These are phyloP conservation scores for Taiozyma sp. DNA, from an alignment of 1,139 yeast genomes.

Conservation along the genomic window DNA sequence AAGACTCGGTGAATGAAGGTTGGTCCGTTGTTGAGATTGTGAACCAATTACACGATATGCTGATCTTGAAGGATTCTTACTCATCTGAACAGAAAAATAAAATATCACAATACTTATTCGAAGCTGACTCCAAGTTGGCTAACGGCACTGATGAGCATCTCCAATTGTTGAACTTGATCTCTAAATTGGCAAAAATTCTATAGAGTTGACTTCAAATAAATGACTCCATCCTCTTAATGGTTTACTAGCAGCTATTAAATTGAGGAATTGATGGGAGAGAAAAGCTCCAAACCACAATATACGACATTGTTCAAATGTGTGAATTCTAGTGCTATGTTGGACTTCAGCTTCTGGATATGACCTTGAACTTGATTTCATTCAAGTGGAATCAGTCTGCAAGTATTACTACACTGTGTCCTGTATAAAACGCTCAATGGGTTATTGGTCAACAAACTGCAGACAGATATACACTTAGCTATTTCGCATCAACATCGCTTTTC, in stretches of 20 bases:
- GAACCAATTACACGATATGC: slow-evolving; percentile 73
- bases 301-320: no score
- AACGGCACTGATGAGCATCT: slow-evolving; percentile 92
- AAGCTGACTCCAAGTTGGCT: slow-evolving; percentile 67
- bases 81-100: slow-evolving; percentile 55
- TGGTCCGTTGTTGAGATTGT: slow-evolving; percentile 84
- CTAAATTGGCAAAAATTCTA: slow-evolving; percentile 47
- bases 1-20: slow-evolving; percentile 63
- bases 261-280: no score
- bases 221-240: background rate
- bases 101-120: slow-evolving; percentile 63
- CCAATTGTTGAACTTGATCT: slow-evolving; percentile 67
- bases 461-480: background rate
- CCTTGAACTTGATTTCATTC: no score
- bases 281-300: no score
- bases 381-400: background rate
- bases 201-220: slow-evolving; percentile 12
- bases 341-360: no score
- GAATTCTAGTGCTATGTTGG: no score
- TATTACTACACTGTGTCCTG: background rate
- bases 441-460: background rate
- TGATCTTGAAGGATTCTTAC: slow-evolving; percentile 55
- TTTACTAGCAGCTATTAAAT: no score
- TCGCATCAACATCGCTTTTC: background rate
- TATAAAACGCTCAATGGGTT: background rate